phyloP scores from a whole-genome alignment of 2,329 filamentous ascomycete genomes.

The Colletotrichum gloeosporioides region DNA sequence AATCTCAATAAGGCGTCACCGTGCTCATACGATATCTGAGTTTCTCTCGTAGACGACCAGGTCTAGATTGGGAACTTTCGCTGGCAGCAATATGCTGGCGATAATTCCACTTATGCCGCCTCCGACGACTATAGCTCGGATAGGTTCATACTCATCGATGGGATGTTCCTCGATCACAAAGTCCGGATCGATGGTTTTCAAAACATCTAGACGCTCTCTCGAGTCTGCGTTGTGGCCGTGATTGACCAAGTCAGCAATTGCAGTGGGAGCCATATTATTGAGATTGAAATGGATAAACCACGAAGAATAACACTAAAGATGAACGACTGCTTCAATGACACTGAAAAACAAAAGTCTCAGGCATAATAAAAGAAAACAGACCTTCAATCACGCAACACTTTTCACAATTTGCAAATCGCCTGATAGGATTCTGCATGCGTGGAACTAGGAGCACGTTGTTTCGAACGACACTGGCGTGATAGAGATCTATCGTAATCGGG shows the following conservation, averaged over 20 bases:
- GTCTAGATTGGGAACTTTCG: background rate
- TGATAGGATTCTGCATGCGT: background rate
- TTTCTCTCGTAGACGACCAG: background rate
- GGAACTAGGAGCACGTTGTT: background rate
- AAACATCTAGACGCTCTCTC: background rate
- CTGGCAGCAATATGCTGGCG: background rate
- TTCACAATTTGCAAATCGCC: background rate
- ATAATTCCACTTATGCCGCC: background rate
- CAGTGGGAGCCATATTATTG: background rate
- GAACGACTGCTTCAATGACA: background rate
- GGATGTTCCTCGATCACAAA: background rate
- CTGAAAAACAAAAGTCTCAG: fast-evolving
- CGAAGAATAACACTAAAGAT: background rate
- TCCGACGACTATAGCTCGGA: background rate
- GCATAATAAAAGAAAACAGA: background rate
- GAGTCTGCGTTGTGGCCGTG: background rate
- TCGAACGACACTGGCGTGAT: background rate
- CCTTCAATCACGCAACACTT: background rate
- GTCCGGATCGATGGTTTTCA: fast-evolving
- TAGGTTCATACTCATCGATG: background rate
- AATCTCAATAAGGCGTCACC: fast-evolving
- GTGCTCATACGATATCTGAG: background rate
- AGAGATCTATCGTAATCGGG: background rate
- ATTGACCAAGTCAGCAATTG: background rate
- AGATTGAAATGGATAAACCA: background rate